phyloP scores from a whole-genome alignment of 83 land plant species.

The Larix sibirica region DNA sequence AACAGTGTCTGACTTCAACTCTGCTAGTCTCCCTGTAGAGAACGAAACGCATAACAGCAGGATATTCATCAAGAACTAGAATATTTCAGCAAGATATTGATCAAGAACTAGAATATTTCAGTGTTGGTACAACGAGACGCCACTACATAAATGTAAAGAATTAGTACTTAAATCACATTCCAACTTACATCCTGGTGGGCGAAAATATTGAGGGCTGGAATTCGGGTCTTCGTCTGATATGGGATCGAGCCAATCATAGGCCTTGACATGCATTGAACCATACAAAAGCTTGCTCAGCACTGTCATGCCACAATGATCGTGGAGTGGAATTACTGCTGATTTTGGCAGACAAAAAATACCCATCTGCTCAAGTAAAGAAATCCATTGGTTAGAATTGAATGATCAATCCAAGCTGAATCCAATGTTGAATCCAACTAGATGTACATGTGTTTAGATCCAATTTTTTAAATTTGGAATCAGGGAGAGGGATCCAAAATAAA shows the following conservation, averaged over 20 bases:
- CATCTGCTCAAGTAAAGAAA: conserved; percentile 54
- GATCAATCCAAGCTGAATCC: too few species aligned
- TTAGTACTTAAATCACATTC: neutral
- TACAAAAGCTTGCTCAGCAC: conserved; percentile 93
- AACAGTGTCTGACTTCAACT: conserved; percentile 63
- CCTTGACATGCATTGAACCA: conserved; percentile 91
- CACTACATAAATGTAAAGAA: neutral
- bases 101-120: neutral
- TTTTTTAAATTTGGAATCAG: too few species aligned
- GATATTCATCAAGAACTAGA: neutral
- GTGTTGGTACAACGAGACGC: neutral
- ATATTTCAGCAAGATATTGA: neutral
- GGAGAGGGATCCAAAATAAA: too few species aligned
- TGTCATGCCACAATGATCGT: conserved; percentile 96
- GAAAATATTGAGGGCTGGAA: neutral
- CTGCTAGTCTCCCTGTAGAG: conserved; percentile 83
- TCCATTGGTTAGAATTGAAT: too few species aligned
- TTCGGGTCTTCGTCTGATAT: neutral
- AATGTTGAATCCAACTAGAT: too few species aligned
- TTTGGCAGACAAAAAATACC: conserved; percentile 94
- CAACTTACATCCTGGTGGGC: neutral
- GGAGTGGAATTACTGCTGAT: conserved; percentile 91
- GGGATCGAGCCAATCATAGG: conserved; percentile 84
- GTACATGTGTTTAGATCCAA: too few species aligned
- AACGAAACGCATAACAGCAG: neutral